Base-by-base conservation (phyloP, 805 yeast species). In the Metschnikowia cubensis region DNA sequence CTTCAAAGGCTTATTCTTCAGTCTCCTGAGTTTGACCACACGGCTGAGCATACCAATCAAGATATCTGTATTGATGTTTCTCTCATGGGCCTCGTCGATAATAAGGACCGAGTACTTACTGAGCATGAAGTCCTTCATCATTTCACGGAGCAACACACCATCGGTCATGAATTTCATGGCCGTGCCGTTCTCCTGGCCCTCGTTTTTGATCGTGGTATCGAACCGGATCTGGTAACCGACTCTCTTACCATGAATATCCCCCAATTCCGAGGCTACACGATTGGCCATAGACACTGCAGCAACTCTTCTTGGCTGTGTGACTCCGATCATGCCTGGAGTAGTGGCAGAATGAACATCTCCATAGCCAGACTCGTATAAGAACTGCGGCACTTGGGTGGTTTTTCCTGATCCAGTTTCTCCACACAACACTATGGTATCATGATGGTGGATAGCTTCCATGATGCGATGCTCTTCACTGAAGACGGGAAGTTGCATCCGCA, bases 351-450 rank as follows among this genome's bases (percentile, higher is more conserved):
- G 82, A 6, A 82, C 71, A 6, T 77, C 75, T 4, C 97, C 97
- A 63, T 85, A 92, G 1, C 98, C 98, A 0, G 96, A 82, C 68
- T 94, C 99, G 62, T 83, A 89, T 41, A 94, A 69, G 61, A 94
- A 94, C 65, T 94, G 99, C 0, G 99, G 99, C 4, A 94, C 91
- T 69, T 94, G 99, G 0, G 99, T 94, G 1, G 99, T 94, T 66
- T 94, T 94, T 69, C 99, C 99, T 2, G 97, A 90, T 59, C 99
- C 99, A 0, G 99, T 94, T 60, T 91, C 98, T 75, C 99, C 99
- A 71, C 97, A 92, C 22, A 94, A 77, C 13, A 94, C 85, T 0
- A 91, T 83, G 52, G 92, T 86, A 60, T 91, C 97, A 62, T 92
- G 87, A 61, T 92, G 95, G 63, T 87, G 88, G 45, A 94, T 80